Evolutionary conservation across 2,329 filamentous ascomycete genomes (phyloP), one percentile per base, ranked within the genome.

Genomic region (Chrysosphaeria jannelii): DNA sequence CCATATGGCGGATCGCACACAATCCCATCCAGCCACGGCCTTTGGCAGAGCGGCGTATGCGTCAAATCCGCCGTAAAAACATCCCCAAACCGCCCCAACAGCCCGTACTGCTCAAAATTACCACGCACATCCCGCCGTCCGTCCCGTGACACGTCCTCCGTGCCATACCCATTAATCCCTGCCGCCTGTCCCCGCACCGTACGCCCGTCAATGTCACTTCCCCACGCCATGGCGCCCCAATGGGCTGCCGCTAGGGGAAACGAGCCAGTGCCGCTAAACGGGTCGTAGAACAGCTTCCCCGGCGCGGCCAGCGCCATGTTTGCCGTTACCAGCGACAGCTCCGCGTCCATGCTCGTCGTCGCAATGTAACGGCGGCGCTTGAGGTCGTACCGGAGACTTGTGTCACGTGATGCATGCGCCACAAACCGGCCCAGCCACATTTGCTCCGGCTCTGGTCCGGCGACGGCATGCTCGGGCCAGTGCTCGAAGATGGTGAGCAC

Each of bases 331-430:
- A 97, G 55, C 8, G 78, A 74, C 20, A 97, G 53, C 41, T 93
- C 85, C 0, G 81, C 72, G 39, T 97, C 85, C 85, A 97, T 93
- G 21, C 74, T 85, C 0, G 85, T 97, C 0, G 81, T 93, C 33
- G 71, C 76, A 35, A 97, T 93, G 39, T 97, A 97, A 19, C 58
- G 57, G 14, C 85, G 54, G 44, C 89, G 90, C 51, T 97, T 97
- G 12, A 97, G 53, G 40, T 90, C 78, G 36, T 79, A 88, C 13
- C 57, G 69, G 17, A 58, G 49, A 15, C 74, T 53, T 5, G 67
- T 50, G 24, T 70, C 60, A 21, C 81, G 57, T 3, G 57, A 58
- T 3, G 71, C 67, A 8, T 48, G 47, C 2, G 53, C 66, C 13
- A 93, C 41, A 27, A 61, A 59, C 6, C 78, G 62, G 8, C 74